These are phyloP conservation scores for Cytidiella melzeri DNA, from an alignment of 768 basidiomycete genomes.

Conservation along the genomic window DNA sequence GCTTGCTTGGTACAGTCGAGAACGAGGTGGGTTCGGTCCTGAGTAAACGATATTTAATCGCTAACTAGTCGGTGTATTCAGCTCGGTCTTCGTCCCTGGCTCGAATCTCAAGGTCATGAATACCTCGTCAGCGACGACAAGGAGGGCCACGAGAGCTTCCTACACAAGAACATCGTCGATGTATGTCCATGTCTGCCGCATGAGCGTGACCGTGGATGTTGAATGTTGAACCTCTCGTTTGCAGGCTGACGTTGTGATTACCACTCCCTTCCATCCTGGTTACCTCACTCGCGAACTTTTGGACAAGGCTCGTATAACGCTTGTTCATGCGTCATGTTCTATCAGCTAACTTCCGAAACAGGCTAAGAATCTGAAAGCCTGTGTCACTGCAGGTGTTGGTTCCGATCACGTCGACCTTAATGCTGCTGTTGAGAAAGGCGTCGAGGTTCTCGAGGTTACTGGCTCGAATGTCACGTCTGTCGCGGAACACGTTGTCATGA, in stretches of 20 bases:
- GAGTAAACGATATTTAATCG: background rate
- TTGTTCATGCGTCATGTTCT: background rate
- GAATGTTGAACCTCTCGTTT: conserved; percentile 1
- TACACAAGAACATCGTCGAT: conserved; percentile 78
- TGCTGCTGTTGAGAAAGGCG: conserved; percentile 71
- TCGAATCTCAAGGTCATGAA: conserved; percentile 69
- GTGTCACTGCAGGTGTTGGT: conserved; percentile 87
- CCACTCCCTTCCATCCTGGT: conserved; percentile 83
- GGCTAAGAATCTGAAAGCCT: conserved; percentile 87
- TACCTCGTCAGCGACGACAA: conserved; percentile 74
- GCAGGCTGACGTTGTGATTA: conserved; percentile 75
- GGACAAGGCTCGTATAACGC: conserved; percentile 43
- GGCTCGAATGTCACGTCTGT: conserved; percentile 90
- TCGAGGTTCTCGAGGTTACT: conserved; percentile 66
- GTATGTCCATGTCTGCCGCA: conserved; percentile 36
- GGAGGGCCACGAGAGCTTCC: conserved; percentile 74
- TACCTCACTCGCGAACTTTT: conserved; percentile 73
- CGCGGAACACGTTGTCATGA: conserved; percentile 89
- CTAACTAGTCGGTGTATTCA: conserved; percentile 22
- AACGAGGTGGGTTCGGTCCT: conserved; percentile 47
- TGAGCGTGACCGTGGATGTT: background rate
- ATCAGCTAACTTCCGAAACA: no score
- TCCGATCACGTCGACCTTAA: conserved; percentile 90
- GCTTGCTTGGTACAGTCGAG: conserved; percentile 75
- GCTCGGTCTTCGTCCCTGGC: conserved; percentile 70